phyloP scores from a whole-genome alignment of 2,329 filamentous ascomycete species.

The Diaporthe ilicicola region DNA sequence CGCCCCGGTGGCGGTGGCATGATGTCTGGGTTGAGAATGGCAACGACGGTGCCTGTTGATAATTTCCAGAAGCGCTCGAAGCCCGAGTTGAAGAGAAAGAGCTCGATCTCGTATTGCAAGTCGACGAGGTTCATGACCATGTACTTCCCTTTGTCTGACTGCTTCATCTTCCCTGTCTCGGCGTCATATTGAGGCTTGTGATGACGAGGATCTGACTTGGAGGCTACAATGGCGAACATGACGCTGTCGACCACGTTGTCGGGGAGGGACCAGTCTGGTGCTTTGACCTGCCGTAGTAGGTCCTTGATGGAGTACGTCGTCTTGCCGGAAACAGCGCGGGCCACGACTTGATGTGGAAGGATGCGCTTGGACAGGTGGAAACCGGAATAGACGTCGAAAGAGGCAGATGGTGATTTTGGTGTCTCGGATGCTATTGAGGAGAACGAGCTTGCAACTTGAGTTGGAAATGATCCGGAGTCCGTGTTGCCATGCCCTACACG shows the following conservation, averaged over 20 bases:
- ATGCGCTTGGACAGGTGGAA: constrained; percentile 85
- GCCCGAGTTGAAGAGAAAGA: constrained; percentile 90
- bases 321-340: constrained; percentile 80
- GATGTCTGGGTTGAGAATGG: constrained; percentile 89
- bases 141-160: constrained; percentile 79
- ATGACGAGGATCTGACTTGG: constrained; percentile 81
- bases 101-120: constrained; percentile 87
- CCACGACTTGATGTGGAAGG: constrained; percentile 81
- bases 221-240: constrained; percentile 85
- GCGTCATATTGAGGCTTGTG: constrained; percentile 58
- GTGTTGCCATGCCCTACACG: constrained; percentile 34
- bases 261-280: constrained; percentile 83
- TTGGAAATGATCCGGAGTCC: constrained; percentile 30
- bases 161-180: constrained; percentile 55
- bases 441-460: constrained; percentile 20
- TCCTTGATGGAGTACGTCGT: constrained; percentile 82
- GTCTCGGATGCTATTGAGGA: constrained; percentile 39
- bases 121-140: constrained; percentile 92
- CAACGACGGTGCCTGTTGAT: constrained; percentile 88
- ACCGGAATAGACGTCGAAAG: constrained; percentile 87
- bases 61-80: constrained; percentile 95
- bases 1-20: constrained; percentile 84
- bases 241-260: constrained; percentile 88
- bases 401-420: constrained; percentile 50
- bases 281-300: constrained; percentile 81